Conservation (phyloP, 345 rosid genomes). For the Mangifera indica region DNA sequence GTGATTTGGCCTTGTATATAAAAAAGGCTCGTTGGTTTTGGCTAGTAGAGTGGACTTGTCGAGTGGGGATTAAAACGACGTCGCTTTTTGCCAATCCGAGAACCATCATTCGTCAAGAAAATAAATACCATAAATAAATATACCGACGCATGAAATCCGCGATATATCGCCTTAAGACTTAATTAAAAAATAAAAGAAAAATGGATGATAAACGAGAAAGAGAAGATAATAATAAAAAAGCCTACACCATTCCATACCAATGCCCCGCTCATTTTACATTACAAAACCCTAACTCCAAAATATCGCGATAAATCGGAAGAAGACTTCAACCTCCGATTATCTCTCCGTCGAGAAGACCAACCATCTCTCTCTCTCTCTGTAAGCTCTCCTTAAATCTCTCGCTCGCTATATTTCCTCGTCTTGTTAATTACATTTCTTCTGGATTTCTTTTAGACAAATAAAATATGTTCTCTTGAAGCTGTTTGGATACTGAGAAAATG, state of each 20-base stretch:
- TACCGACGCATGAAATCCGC: slow-evolving; percentile 1
- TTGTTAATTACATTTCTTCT: not conserved
- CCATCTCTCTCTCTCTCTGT: slow-evolving; percentile 22
- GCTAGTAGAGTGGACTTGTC: too few species aligned
- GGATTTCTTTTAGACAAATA: not conserved
- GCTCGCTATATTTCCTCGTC: slow-evolving; percentile 30
- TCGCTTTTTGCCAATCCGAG: not conserved
- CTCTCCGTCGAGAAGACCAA: slow-evolving; percentile 43
- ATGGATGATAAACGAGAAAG: slow-evolving; percentile 11
- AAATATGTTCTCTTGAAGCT: not conserved
- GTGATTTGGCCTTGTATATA: too few species aligned
- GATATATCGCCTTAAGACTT: slow-evolving; percentile 39
- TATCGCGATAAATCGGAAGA: slow-evolving; percentile 44
- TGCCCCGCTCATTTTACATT: not conserved
- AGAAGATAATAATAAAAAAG: not conserved
- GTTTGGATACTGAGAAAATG: slow-evolving; percentile 36
- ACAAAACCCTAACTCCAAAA: slow-evolving; percentile 35
- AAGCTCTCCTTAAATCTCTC: slow-evolving; percentile 45
- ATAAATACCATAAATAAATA: not conserved
- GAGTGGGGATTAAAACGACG: not conserved
- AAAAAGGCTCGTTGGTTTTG: too few species aligned
- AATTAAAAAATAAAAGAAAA: slow-evolving; percentile 7
- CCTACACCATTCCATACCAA: not conserved
- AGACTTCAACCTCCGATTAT: slow-evolving; percentile 39
- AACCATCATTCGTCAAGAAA: not conserved